Evolutionary conservation across 2,329 filamentous ascomycete genomes (phyloP).

Genomic region (Davidsoniella neocaledoniae): DNA sequence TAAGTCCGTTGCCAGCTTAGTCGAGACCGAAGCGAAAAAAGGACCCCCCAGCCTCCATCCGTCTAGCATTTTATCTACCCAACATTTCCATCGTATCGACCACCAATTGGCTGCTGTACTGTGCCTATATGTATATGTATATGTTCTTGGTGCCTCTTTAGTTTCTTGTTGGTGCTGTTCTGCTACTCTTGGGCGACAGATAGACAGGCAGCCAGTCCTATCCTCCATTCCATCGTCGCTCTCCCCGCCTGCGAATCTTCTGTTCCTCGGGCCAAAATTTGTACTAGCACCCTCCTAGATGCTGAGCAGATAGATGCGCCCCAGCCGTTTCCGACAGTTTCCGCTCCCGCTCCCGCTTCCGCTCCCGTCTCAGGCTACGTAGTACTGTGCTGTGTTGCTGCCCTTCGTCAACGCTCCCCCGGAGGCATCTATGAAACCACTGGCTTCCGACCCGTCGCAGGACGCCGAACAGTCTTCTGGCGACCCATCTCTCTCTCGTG

Average conservation of each 20-base stretch:
- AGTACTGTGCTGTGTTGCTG: background rate
- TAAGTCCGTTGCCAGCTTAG: background rate
- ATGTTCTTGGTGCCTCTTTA: background rate
- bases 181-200: too few relatives aligned
- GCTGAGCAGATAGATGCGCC: background rate
- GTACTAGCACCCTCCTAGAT: background rate
- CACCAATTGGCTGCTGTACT: background rate
- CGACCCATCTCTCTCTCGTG: background rate
- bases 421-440: slow-evolving; percentile 10
- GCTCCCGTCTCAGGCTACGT: too few relatives aligned
- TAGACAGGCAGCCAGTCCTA: too few relatives aligned
- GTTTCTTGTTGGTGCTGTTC: too few relatives aligned
- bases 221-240: too few relatives aligned
- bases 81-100: background rate
- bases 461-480: slow-evolving; percentile 9
- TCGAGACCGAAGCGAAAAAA: background rate
- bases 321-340: background rate
- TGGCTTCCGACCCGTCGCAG: slow-evolving; percentile 8
- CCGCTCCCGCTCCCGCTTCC: background rate
- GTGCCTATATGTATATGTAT: background rate
- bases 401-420: background rate
- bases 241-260: too few relatives aligned
- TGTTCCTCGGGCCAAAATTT: background rate
- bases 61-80: background rate
- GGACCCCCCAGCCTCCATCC: background rate